Evolutionary conservation across 2,329 filamentous ascomycete species (phyloP), one percentile per base, ranked within the genome.

Genomic region (Orbilia blumenaviensis): DNA sequence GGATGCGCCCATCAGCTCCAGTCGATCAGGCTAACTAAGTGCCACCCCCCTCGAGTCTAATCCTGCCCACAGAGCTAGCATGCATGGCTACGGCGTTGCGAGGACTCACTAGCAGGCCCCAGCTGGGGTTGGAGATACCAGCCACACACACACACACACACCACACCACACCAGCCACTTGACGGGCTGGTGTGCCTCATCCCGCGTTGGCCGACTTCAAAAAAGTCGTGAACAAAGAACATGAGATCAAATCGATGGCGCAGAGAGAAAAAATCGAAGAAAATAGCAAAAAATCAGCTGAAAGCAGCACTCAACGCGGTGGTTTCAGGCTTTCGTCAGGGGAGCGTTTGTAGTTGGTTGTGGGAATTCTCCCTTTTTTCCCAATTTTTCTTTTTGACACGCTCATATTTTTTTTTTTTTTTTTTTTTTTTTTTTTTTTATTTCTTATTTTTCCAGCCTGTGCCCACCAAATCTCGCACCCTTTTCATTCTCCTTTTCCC

Each of bases 261-360:
- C 50, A 21, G 44, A 12, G 32, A 25, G 32, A 36, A 41, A 76
- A 76, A 76, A 60, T 69, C 25, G 44, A 14, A 44, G 38, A 76
- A 76, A 76, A 69, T 69, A 36, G 72, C 21, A 69, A 42, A 69
- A 69, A 76, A 62, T 62, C 44, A 52, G 58, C 46, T 64, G 38
- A 72, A 71, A 71, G 44, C n/a, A 36, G 44, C 4, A 14, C 7
- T 23, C n/a, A 25, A 32, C 27, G 27, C 54, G 56, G 27, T 27
- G 27, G 63, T 76, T 68, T 76, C 64, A 48, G 64, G 14, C 25
- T 2, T 58, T 60, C n/a, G 14, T 54, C n/a, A 10, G 21, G 52
- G 50, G 27, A 34, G 10, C 14, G 46, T 25, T 56, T 27, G 44
- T 16, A 48, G 56, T 67, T 62, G 64, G 72, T 69, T 64, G 56